Evolutionary conservation across 768 basidiomycete genomes (phyloP).

Genomic region (Termitomyces sp.): DNA sequence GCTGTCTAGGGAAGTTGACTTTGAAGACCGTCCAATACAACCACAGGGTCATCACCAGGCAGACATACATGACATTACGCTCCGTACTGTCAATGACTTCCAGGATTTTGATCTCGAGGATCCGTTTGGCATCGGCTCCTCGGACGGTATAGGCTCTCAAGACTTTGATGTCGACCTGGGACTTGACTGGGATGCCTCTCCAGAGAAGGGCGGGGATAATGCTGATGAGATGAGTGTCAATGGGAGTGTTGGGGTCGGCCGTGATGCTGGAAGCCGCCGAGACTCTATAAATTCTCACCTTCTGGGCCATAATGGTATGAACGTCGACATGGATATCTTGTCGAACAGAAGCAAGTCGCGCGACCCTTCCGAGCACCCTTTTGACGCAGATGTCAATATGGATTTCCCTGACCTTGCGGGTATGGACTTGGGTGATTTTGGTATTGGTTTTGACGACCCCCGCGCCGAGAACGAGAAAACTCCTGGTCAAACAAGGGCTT

Average conservation of each 20-base stretch:
- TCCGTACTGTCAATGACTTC: slow-evolving; percentile 71
- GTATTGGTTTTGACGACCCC: slow-evolving; percentile 64
- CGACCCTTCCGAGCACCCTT: slow-evolving; percentile 62
- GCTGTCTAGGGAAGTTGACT: slow-evolving; percentile 66
- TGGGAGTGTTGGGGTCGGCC: slow-evolving; percentile 69
- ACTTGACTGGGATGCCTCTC: slow-evolving; percentile 69
- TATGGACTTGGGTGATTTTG: slow-evolving; percentile 55
- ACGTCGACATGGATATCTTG: slow-evolving; percentile 57
- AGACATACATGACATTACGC: slow-evolving; percentile 83
- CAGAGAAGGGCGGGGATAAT: slow-evolving; percentile 27
- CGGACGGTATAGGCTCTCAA: slow-evolving; percentile 82
- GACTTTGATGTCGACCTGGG: slow-evolving; percentile 78
- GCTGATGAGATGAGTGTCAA: slow-evolving; percentile 53
- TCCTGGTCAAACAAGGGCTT: slow-evolving; percentile 52
- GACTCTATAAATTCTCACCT: slow-evolving; percentile 63
- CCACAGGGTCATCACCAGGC: slow-evolving; percentile 78
- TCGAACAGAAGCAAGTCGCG: slow-evolving; percentile 56
- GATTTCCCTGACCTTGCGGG: slow-evolving; percentile 51
- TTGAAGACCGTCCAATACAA: slow-evolving; percentile 61
- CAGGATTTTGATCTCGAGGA: slow-evolving; percentile 61
- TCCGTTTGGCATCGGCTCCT: slow-evolving; percentile 75
- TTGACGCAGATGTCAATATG: slow-evolving; percentile 46
- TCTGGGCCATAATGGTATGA: slow-evolving; percentile 38
- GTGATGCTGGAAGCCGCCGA: slow-evolving; percentile 54
- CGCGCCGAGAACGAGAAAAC: slow-evolving; percentile 40